phyloP scores from a whole-genome alignment of 2,329 filamentous ascomycete genomes.

The Pseudogymnoascus sp. region DNA sequence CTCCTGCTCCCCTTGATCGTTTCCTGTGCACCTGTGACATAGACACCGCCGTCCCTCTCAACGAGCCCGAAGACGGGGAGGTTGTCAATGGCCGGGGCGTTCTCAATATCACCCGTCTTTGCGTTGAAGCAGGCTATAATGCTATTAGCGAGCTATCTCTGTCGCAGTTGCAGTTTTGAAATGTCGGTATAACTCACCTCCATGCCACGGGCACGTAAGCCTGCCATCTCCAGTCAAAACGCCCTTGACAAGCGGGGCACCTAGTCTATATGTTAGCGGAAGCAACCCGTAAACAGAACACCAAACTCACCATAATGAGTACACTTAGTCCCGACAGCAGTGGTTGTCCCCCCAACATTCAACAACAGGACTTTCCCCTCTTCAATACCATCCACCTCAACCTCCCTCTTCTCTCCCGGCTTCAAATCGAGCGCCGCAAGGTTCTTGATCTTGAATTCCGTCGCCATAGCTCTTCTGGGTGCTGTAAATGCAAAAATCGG shows the following conservation, averaged over 20 bases:
- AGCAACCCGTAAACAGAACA: background rate
- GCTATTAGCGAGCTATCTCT: conserved; percentile 10
- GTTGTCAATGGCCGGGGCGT: conserved; percentile 84
- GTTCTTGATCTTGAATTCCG: conserved; percentile 3
- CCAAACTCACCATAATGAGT: conserved; percentile 63
- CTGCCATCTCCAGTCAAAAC: conserved; percentile 74
- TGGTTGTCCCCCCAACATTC: conserved; percentile 65
- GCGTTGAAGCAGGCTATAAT: conserved; percentile 80
- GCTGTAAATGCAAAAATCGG: background rate
- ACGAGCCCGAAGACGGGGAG: conserved; percentile 72
- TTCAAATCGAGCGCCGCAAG: conserved; percentile 51
- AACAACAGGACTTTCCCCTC: conserved; percentile 79
- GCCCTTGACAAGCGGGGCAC: conserved; percentile 79
- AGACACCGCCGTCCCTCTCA: conserved; percentile 75
- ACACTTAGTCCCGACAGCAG: conserved; percentile 77
- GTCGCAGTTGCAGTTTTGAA: background rate
- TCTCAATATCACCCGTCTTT: conserved; percentile 84
- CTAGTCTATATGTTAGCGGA: background rate
- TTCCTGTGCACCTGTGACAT: conserved; percentile 71
- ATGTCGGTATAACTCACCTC: conserved; percentile 48
- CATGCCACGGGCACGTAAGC: conserved; percentile 93
- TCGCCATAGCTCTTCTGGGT: background rate
- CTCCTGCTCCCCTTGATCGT: conserved; percentile 69
- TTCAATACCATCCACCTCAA: conserved; percentile 82
- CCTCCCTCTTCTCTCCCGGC: conserved; percentile 77